Conservation (phyloP, 1,284 basidiomycete genomes). For the Boletus semigastroideus region DNA sequence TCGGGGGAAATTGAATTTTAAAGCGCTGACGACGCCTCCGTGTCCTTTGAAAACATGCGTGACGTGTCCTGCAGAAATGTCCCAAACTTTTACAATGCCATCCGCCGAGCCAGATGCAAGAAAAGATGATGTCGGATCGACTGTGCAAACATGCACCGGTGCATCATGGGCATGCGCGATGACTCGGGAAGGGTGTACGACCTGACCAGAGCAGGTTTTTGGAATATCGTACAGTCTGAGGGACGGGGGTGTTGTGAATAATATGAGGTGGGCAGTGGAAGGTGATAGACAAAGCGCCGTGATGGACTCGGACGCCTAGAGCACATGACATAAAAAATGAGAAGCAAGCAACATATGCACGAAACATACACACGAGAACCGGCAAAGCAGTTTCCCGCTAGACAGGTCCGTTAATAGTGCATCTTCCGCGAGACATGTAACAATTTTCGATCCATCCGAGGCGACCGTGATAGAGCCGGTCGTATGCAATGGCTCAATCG, state of each 20-base stretch:
- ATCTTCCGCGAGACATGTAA: slow-evolving; percentile 87
- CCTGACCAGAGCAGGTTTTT: slow-evolving; percentile 42
- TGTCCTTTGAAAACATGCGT: slow-evolving; percentile 97
- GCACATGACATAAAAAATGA: slow-evolving; percentile 8
- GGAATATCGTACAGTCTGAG: slow-evolving; percentile 69
- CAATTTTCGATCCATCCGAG: slow-evolving; percentile 74
- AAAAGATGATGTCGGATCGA: slow-evolving; percentile 87
- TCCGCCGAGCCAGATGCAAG: slow-evolving; percentile 96
- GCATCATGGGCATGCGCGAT: slow-evolving; percentile 87
- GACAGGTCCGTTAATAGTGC: slow-evolving; percentile 80
- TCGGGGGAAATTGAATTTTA: slow-evolving; percentile 77
- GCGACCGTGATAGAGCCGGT: slow-evolving; percentile 83
- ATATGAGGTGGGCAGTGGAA: slow-evolving; percentile 56
- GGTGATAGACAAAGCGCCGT: slow-evolving; percentile 68
- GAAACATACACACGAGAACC: slow-evolving; percentile 76
- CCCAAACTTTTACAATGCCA: slow-evolving; percentile 97
- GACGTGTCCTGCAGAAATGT: slow-evolving; percentile 82
- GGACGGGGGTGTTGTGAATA: slow-evolving; percentile 72
- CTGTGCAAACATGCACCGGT: slow-evolving; percentile 85
- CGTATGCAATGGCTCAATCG: slow-evolving; percentile 82
- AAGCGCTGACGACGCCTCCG: slow-evolving; percentile 91
- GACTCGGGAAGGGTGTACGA: slow-evolving; percentile 65
- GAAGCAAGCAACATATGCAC: slow-evolving; percentile 4
- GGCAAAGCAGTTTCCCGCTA: slow-evolving; percentile 74
- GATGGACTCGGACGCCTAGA: slow-evolving; percentile 65